Evolutionary conservation across 148 eudicot species (phyloP).

Genomic region (Polygonum maritimum): DNA sequence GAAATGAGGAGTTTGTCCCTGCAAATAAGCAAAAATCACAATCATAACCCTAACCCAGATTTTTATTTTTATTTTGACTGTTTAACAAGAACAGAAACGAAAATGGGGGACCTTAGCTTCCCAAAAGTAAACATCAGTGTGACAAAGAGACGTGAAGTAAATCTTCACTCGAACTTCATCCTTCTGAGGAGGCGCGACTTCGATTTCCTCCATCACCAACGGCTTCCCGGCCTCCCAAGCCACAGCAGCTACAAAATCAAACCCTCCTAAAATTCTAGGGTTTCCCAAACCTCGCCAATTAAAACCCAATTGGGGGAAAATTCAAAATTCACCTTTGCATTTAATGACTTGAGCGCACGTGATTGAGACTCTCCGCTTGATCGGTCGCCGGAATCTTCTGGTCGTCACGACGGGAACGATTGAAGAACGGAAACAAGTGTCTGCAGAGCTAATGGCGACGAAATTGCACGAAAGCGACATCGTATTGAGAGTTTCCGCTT

Average conservation of each 20-base stretch:
- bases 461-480: not conserved
- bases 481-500: no score
- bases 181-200: slow-evolving; percentile 77
- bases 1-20: slow-evolving; percentile 54
- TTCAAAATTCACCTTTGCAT: not conserved
- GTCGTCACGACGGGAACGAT: not conserved
- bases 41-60: no score
- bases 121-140: slow-evolving; percentile 78
- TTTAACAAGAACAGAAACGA: not conserved
- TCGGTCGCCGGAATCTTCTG: not conserved
- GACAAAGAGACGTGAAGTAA: slow-evolving; percentile 65
- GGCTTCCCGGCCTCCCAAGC: slow-evolving; percentile 92
- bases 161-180: slow-evolving; percentile 69
- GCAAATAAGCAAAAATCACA: not conserved
- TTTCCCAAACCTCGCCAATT: not conserved
- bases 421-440: not conserved
- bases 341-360: not conserved
- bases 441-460: not conserved
- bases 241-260: slow-evolving; percentile 48
- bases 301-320: no score
- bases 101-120: slow-evolving; percentile 14
- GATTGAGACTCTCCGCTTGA: not conserved
- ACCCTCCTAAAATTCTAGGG: not conserved
- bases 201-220: slow-evolving; percentile 60
- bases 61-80: no score